Base-by-base conservation (phyloP, 1,284 basidiomycete genomes). In the Melampsora americana region DNA sequence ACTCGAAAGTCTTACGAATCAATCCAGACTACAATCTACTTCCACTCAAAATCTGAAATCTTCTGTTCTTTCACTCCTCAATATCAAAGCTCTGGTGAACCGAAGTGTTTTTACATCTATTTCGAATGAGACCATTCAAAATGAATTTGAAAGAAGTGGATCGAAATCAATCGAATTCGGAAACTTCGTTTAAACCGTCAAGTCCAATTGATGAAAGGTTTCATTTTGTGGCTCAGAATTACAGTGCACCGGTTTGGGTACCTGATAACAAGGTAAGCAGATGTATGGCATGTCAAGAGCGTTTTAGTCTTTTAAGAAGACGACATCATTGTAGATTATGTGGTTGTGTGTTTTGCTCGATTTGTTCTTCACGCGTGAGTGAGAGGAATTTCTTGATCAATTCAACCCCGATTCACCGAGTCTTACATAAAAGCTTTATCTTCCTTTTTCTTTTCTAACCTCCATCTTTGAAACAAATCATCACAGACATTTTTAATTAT, bases 321-420 rank as follows among this genome's bases (percentile, higher is more conserved):
- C 86, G 91, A 79, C 93, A 96, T 82, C 93, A 96, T 82, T 96
- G 93, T 83, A 85, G 94, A 72, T 84, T 96, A 12, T 96, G 94
- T 82, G 93, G 93, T 0, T 84, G 90, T 69, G 92, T 93, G 80
- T 89, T 95, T 5, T 96, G 94, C 83, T 88, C 88, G 42, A 82
- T 84, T 1, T 96, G 94, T 84, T 93, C 92, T n/a, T 87, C 86
- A 23, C 87, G 88, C 84, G 92, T 92, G 78, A 79, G 86, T 79
- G 1, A 5, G n/a, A n/a, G n/a, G n/a, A n/a, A n/a, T n/a, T n/a
- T n/a, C n/a, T n/a, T n/a, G n/a, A n/a, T n/a, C n/a, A n/a, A n/a
- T n/a, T n/a, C n/a, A n/a, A n/a, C n/a, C n/a, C n/a, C n/a, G n/a
- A n/a, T n/a, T n/a, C n/a, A n/a, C n/a, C n/a, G n/a, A n/a, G n/a